phyloP scores from a whole-genome alignment of 148 eudicot genomes.

The Rhododendron henanense region DNA sequence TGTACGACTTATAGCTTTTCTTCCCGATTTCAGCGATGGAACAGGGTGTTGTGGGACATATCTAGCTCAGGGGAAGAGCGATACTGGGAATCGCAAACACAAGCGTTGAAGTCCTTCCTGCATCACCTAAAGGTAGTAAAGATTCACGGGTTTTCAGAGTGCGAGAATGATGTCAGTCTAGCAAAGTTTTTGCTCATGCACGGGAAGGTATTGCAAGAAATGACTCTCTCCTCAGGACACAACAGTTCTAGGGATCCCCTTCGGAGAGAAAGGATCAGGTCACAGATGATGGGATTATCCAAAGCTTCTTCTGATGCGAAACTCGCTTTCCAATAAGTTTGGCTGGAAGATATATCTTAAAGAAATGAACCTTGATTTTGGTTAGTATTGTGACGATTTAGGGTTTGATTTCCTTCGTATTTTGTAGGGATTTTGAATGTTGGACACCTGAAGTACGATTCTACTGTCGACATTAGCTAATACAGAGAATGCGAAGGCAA shows the following conservation, averaged over 20 bases:
- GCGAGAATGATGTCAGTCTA: slow-evolving; percentile 34
- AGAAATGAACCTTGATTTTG: neutral
- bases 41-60: slow-evolving; percentile 37
- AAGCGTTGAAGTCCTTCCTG: slow-evolving; percentile 36
- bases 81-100: slow-evolving; percentile 42
- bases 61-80: slow-evolving; percentile 27
- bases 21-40: slow-evolving; percentile 28
- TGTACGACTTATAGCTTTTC: neutral
- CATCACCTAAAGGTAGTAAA: slow-evolving; percentile 40
- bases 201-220: slow-evolving; percentile 43
- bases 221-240: slow-evolving; percentile 28
- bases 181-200: slow-evolving; percentile 52
- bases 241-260: slow-evolving; percentile 28
- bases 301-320: slow-evolving; percentile 48
- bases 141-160: slow-evolving; percentile 40
- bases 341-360: neutral
- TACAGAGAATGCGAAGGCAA: neutral
- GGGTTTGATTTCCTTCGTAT: neutral
- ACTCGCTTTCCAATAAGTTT: slow-evolving; percentile 28
- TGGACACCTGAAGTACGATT: neutral
- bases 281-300: slow-evolving; percentile 44
- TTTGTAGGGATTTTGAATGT: neutral
- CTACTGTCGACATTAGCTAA: neutral
- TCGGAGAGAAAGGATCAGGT: slow-evolving; percentile 41
- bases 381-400: neutral